These are phyloP conservation scores for Protostelium mycophagum DNA, from an alignment of 78 protist species.

Conservation along the genomic window DNA sequence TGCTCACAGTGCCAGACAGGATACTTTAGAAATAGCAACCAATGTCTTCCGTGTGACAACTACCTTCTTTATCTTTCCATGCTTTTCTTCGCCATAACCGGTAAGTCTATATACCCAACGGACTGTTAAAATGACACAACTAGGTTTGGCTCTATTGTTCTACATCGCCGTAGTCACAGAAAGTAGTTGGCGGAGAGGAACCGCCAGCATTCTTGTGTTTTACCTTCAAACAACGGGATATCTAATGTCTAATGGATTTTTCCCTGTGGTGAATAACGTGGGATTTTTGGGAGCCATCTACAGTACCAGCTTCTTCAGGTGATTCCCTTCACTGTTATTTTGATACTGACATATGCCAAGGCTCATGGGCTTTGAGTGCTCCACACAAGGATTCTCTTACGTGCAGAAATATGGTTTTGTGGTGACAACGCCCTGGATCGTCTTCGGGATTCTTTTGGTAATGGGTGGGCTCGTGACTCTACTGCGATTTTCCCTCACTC, in stretches of 20 bases:
- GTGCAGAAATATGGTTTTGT: not conserved
- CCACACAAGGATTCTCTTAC: not conserved
- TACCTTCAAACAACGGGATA: not conserved
- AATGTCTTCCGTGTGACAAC: not conserved
- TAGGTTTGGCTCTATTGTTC: not conserved
- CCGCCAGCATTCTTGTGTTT: not conserved
- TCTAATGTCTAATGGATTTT: not conserved
- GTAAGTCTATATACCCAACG: not conserved
- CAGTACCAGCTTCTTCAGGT: not conserved
- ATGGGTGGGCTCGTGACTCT: no score
- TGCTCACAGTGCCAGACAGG: not conserved
- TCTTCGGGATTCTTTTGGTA: not conserved
- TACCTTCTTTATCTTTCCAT: not conserved
- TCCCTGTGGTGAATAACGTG: not conserved
- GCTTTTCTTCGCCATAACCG: not conserved
- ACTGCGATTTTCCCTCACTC: no score
- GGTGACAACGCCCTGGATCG: not conserved
- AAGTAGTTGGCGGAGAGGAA: not conserved
- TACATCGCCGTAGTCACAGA: not conserved
- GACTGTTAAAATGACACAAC: no score
- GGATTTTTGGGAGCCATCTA: not conserved
- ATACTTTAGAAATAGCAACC: not conserved
- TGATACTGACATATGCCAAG: not conserved
- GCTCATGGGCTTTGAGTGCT: not conserved
- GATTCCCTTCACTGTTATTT: no score